Base-by-base conservation (phyloP, 345 rosid species). In the Citrus glauca region DNA sequence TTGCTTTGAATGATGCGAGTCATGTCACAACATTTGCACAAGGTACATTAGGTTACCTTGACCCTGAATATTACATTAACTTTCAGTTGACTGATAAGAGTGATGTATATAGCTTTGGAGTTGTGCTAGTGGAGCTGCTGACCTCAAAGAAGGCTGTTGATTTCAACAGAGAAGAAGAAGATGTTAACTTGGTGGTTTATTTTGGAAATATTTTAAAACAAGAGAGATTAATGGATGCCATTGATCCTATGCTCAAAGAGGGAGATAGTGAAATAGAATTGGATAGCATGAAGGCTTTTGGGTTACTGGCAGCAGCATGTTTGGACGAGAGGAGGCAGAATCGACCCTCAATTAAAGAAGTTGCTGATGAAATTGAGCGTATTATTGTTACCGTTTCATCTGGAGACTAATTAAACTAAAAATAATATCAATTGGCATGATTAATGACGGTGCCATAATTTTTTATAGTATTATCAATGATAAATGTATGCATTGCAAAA, bases 271-370 rank as follows among this genome's bases (percentile, higher is more conserved):
- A 63, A 2, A 9, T 87, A 17, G 84, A 84, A 50, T 5, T 85
- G 71, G 94, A 89, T 9, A 90, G 87, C 9, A 89, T 89, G 81
- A 86, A 83, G 78, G 90, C 90, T 17, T 17, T 90, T 22, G 90
- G 80, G 10, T 75, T 72, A 61, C 82, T 90, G 4, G 90, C 89
- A 14, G 67, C 83, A 71, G 71, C 76, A 6, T 90, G 92, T 77
- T 63, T 89, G 87, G 92, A 89, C 65, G 92, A 90, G 9, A 77
- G 77, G 65, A 84, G 94, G 73, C 89, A 90, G 79, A 84, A 87
- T 59, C 76, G 92, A 55, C 92, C 94, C 42, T 80, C 93, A 1
- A 90, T 90, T 89, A 87, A 90, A 81, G 88, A 88, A 81, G 89
- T 86, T 14, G 84, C 85, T 0, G 85, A 84, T 64, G 91, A 89